Conservation (phyloP, 139 green algal species). For the Parachlorella kessleri region DNA sequence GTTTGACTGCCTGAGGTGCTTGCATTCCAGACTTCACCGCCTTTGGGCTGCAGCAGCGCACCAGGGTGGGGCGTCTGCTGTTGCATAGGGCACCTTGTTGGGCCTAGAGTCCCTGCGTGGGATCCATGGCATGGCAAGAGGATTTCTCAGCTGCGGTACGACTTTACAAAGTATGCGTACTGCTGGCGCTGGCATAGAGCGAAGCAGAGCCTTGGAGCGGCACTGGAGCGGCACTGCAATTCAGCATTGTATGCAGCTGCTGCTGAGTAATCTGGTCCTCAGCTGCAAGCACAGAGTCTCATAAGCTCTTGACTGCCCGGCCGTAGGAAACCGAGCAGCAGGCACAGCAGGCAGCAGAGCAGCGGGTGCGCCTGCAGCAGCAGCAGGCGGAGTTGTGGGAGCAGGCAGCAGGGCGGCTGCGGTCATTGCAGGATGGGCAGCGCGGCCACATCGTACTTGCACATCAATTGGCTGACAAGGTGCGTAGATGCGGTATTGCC, state of each 20-base stretch:
- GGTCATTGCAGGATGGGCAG: background rate
- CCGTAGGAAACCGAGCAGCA: background rate
- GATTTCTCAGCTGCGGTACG: too few species aligned
- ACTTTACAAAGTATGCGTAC: too few species aligned
- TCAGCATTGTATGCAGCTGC: background rate
- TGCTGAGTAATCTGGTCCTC: background rate
- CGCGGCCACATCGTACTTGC: background rate
- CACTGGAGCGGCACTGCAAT: background rate
- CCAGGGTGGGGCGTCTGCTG: background rate
- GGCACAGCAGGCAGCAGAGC: slow-evolving; percentile 25
- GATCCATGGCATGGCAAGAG: background rate
- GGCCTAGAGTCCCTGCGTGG: background rate
- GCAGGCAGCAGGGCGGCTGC: slow-evolving; percentile 14
- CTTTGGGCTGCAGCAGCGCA: too few species aligned
- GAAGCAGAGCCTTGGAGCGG: background rate
- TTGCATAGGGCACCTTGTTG: background rate
- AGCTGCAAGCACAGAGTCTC: background rate
- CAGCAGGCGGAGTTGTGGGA: slow-evolving; percentile 9
- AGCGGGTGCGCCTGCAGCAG: slow-evolving; percentile 22
- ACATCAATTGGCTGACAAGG: background rate
- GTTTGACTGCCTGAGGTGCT: too few species aligned
- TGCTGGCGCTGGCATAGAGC: background rate
- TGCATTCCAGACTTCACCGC: too few species aligned
- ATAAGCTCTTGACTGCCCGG: background rate
- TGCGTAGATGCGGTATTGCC: background rate